Percentiles rank a stretch among this genome's conserved stretches.
Evolutionary conservation across 192 early-diverging fungal genomes (phyloP).

Genomic region (Coemansia sp.): DNA sequence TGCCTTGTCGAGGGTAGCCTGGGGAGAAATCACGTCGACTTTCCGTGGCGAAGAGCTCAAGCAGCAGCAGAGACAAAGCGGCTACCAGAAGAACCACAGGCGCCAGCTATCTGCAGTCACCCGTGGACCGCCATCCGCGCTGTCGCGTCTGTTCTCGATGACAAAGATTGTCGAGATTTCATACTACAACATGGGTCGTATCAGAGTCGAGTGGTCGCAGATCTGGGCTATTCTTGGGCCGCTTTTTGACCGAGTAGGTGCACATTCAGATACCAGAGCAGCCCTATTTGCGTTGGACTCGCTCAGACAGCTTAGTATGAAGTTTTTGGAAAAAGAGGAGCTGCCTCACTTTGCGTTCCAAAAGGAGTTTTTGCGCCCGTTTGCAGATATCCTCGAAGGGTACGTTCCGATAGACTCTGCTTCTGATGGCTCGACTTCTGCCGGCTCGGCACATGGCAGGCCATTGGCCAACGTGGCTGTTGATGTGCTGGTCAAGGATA

Average conservation of each 20-base stretch:
- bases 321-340: conserved; percentile 95
- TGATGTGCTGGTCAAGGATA: conserved; percentile 62
- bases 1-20: conserved; percentile 78
- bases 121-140: conserved; percentile 17
- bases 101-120: conserved; percentile 4
- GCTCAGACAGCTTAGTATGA: conserved; percentile 87
- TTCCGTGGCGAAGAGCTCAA: conserved; percentile 7
- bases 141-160: conserved; percentile 85
- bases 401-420: conserved; percentile 59
- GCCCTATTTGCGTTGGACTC: conserved; percentile 90
- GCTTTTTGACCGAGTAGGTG: conserved; percentile 86
- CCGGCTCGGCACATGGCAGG: neutral
- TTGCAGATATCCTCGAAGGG: conserved; percentile 77
- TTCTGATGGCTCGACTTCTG: conserved; percentile 1
- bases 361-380: conserved; percentile 90
- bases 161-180: conserved; percentile 95
- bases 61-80: neutral
- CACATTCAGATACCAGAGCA: conserved; percentile 78
- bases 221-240: conserved; percentile 82
- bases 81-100: neutral
- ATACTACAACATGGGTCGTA: conserved; percentile 96
- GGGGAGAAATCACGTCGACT: conserved; percentile 73
- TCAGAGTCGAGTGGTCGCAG: conserved; percentile 92
- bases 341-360: conserved; percentile 91
- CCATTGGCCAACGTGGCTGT: conserved; percentile 12